Evolutionary conservation across 495 filamentous ascomycete species (phyloP), one percentile per base, ranked within the genome.

Genomic region (Cryomyces minteri): DNA sequence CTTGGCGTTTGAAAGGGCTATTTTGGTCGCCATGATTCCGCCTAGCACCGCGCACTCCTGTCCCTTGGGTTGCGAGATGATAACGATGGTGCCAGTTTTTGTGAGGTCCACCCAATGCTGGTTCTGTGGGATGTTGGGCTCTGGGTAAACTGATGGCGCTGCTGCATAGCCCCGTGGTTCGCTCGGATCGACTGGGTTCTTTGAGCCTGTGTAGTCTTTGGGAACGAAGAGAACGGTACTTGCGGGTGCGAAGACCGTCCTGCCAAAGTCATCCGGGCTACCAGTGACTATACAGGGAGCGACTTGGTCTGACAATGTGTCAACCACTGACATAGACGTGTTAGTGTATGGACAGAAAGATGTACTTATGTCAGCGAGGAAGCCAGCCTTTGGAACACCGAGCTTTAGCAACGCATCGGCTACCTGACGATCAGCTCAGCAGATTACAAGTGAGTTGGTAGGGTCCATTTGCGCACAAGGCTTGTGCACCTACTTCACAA

Each of bases 21-120:
- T 76, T 28, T 79, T 60, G 9, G 67, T 61, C 1, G 76, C 80
- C 66, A 82, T 78, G 46, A 83, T 79, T 2, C 77, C 79, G 31
- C 79, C 79, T 0, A 80, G 60, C 8, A 79, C 70, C 7, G 79
- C 79, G 54, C 73, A 78, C 30, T 66, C 63, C 57, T 80, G 77
- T 5, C 63, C 62, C 5, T 54, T 44, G 0, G 79, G 77, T 51
- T 82, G 79, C 30, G 68, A 66, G 32, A 80, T 59, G 2, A 83
- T 64, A 4, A 74, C 69, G 37, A 80, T 66, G 2, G 70, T 72
- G 1, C 64, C 67, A 0, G 65, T 60, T 1, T 67, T 51, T 6
- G 70, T 64, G 38, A 67, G 62, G 54, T 83, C 79, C 34, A 75
- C 73, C 58, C 70, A 83, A 52, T 78, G 76, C 30, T 63, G 70